These are phyloP conservation scores for Phytopythium litorale DNA, from an alignment of 352 stramenopile genomes.

Conservation along the genomic window DNA sequence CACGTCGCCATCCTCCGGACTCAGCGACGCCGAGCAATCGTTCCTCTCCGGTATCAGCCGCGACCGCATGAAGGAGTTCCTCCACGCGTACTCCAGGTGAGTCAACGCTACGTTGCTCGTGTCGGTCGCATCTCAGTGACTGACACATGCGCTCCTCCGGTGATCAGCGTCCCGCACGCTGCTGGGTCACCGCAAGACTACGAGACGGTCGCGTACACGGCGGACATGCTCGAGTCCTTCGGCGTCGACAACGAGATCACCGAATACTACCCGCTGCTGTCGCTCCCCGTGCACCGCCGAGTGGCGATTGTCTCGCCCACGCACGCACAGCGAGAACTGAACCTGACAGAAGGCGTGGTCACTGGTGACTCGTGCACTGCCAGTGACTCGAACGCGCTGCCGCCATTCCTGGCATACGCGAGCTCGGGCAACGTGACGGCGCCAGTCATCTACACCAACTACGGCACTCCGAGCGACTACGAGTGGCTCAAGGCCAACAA, in stretches of 20 bases:
- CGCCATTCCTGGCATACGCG: constrained; percentile 78
- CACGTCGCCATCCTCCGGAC: neutral
- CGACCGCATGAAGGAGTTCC: constrained; percentile 18
- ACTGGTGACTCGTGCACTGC: constrained; percentile 59
- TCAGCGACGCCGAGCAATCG: constrained; percentile 9
- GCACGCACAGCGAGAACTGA: constrained; percentile 22
- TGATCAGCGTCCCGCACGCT: constrained; percentile 18
- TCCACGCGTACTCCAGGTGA: constrained; percentile 20
- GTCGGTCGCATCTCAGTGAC: neutral
- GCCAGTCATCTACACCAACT: constrained; percentile 83
- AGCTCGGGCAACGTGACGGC: constrained; percentile 55
- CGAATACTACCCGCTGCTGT: constrained; percentile 68
- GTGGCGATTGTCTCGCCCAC: constrained; percentile 38
- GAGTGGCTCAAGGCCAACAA: constrained; percentile 42
- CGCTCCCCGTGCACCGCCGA: constrained; percentile 37
- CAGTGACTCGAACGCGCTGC: constrained; percentile 46
- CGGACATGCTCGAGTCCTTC: constrained; percentile 41
- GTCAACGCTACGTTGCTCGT: neutral
- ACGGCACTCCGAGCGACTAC: constrained; percentile 68
- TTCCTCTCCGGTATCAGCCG: constrained; percentile 18
- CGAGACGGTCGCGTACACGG: constrained; percentile 45
- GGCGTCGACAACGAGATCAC: constrained; percentile 62
- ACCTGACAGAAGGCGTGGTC: constrained; percentile 55
- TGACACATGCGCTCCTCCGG: neutral
- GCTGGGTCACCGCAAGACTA: constrained; percentile 42